phyloP scores from a whole-genome alignment of 768 basidiomycete species.

The Baorangia bicolor region DNA sequence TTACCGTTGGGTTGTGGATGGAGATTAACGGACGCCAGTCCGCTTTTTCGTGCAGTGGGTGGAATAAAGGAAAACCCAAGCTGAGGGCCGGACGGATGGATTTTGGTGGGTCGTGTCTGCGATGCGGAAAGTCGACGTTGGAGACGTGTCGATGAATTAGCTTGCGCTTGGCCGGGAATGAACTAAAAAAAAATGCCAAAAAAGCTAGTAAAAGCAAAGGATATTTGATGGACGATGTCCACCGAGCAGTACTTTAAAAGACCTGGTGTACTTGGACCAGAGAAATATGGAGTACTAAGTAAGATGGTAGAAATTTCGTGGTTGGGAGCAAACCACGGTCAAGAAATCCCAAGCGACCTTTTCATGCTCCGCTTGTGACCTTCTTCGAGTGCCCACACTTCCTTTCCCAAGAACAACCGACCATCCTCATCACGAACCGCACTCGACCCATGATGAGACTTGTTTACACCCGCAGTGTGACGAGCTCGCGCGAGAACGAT shows the following conservation, averaged over 20 bases:
- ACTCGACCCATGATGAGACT: neutral
- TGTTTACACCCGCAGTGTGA: neutral
- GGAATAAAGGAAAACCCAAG: conserved; percentile 24
- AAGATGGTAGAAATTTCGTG: conserved; percentile 35
- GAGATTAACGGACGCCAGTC: conserved; percentile 35
- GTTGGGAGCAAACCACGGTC: conserved; percentile 30
- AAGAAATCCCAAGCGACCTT: conserved; percentile 28
- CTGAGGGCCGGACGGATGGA: conserved; percentile 17
- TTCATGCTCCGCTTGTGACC: conserved; percentile 34
- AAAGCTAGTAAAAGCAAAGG: conserved; percentile 27
- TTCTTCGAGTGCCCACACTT: conserved; percentile 3
- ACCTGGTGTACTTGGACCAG: conserved; percentile 36
- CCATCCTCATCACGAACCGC: neutral
- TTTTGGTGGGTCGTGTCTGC: conserved; percentile 29
- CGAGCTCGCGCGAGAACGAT: too few relatives aligned
- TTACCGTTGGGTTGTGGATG: conserved; percentile 50
- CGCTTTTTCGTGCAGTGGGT: conserved; percentile 33
- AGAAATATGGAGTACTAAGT: conserved; percentile 39
- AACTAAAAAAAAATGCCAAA: conserved; percentile 17
- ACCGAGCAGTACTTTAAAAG: conserved; percentile 33
- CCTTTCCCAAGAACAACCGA: conserved; percentile 26
- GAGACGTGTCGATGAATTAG: conserved; percentile 32
- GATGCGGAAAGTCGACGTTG: conserved; percentile 23
- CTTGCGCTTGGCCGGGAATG: conserved; percentile 30
- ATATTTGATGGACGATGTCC: conserved; percentile 34